phyloP scores from a whole-genome alignment of 2,329 filamentous ascomycete species.

The Penicillium oxalicum region DNA sequence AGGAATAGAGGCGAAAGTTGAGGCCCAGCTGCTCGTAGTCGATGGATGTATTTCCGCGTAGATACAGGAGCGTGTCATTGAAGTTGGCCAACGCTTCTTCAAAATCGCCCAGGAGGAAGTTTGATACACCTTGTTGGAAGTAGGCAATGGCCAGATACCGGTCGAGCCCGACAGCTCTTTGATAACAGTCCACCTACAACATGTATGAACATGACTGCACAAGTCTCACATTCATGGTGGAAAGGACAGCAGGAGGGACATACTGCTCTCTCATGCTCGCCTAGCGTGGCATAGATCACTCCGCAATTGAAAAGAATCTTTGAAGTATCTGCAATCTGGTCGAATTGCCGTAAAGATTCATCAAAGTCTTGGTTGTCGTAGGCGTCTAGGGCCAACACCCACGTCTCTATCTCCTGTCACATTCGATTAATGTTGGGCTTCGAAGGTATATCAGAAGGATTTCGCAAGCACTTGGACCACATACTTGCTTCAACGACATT shows the following conservation, averaged over 20 bases:
- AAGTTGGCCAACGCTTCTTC: slow-evolving; percentile 97
- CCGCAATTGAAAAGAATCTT: slow-evolving; percentile 99
- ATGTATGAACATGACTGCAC: slow-evolving; percentile 2
- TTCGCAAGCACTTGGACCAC: slow-evolving; percentile 1
- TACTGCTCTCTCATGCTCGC: slow-evolving; percentile 93
- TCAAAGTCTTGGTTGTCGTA: slow-evolving; percentile 99
- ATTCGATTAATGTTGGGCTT: neutral
- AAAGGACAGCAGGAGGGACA: slow-evolving; percentile 30
- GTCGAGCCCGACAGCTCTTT: slow-evolving; percentile 81
- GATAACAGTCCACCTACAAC: slow-evolving; percentile 85
- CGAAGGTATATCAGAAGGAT: slow-evolving; percentile 1
- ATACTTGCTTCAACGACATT: slow-evolving; percentile 59
- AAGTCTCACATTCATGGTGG: no score
- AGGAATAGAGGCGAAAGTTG: slow-evolving; percentile 94
- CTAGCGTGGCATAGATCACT: slow-evolving; percentile 92
- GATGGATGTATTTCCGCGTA: slow-evolving; percentile 93
- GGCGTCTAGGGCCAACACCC: slow-evolving; percentile 81
- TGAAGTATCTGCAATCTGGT: slow-evolving; percentile 84
- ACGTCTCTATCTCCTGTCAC: slow-evolving; percentile 90
- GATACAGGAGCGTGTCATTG: slow-evolving; percentile 92
- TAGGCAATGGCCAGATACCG: slow-evolving; percentile 96
- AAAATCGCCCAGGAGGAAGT: slow-evolving; percentile 94
- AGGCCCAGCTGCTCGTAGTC: slow-evolving; percentile 95
- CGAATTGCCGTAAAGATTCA: slow-evolving; percentile 75
- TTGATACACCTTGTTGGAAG: slow-evolving; percentile 97